Percentiles rank a stretch among this genome's conserved stretches.
Conservation (phyloP, 83 land plant genomes). For the Diphasiastrum complanatum region DNA sequence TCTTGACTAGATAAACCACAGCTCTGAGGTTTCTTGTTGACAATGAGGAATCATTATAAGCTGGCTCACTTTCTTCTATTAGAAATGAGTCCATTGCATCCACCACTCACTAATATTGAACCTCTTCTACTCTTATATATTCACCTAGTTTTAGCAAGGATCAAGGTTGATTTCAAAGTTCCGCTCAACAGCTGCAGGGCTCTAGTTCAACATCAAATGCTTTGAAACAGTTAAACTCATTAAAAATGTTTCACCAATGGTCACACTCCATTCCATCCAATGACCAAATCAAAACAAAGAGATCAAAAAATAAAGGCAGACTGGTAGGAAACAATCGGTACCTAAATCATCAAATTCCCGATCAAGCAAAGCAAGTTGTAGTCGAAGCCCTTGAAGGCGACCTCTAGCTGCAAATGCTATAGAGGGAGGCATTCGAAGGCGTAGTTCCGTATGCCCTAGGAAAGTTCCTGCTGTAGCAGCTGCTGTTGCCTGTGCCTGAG, state of each 20-base stretch:
- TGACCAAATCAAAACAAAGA: background rate
- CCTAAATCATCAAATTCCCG: slow-evolving; percentile 95
- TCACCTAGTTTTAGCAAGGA: no score
- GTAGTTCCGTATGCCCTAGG: slow-evolving; percentile 79
- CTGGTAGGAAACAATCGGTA: slow-evolving; percentile 14
- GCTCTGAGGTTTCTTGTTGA: no score
- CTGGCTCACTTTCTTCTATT: no score
- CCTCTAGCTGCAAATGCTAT: slow-evolving; percentile 86
- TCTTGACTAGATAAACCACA: no score
- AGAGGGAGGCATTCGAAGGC: slow-evolving; percentile 76
- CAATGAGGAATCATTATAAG: no score
- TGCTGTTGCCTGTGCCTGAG: slow-evolving; percentile 66
- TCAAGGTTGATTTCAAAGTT: no score
- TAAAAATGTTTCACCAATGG: no score
- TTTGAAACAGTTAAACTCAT: background rate
- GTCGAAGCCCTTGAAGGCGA: slow-evolving; percentile 70
- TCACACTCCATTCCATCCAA: no score
- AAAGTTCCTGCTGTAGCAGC: slow-evolving; percentile 65
- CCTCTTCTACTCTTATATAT: no score
- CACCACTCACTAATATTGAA: no score
- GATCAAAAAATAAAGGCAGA: background rate
- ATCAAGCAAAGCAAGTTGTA: slow-evolving; percentile 92
- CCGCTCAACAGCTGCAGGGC: no score
- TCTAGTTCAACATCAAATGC: background rate
- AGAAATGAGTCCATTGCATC: no score